Conservation (phyloP, 2,329 filamentous ascomycete genomes). For the Ophiostoma triangulosporum region DNA sequence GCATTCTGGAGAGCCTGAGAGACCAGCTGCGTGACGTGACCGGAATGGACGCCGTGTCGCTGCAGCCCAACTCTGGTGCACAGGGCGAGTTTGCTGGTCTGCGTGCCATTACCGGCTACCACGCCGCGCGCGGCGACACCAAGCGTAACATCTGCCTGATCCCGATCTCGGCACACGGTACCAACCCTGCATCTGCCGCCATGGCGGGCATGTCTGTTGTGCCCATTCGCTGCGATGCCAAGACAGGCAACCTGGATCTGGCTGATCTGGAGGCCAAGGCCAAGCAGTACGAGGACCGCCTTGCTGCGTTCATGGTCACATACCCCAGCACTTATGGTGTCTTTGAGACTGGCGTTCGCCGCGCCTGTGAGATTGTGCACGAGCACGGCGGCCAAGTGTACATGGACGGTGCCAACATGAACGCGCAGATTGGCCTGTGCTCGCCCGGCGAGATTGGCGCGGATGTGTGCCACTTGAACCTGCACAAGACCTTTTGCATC, state of each 20-base stretch:
- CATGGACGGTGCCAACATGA: conserved; percentile 99
- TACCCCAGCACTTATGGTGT: conserved; percentile 93
- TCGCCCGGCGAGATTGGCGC: conserved; percentile 91
- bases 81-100: conserved; percentile 92
- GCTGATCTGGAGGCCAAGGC: conserved; percentile 77
- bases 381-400: conserved; percentile 84
- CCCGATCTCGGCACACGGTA: conserved; percentile 88
- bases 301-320: conserved; percentile 92
- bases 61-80: conserved; percentile 91
- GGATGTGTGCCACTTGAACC: conserved; percentile 91
- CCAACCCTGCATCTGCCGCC: conserved; percentile 85
- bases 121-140: conserved; percentile 51
- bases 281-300: conserved; percentile 69
- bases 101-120: conserved; percentile 74
- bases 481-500: conserved; percentile 99
- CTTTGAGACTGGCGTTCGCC: conserved; percentile 80
- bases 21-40: conserved; percentile 69
- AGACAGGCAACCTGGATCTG: conserved; percentile 82
- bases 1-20: conserved; percentile 60
- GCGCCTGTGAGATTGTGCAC: conserved; percentile 76
- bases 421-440: conserved; percentile 90
- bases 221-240: conserved; percentile 76
- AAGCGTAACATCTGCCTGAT: conserved; percentile 88
- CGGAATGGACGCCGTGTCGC: conserved; percentile 74
- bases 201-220: conserved; percentile 96